Percentiles rank a stretch among this genome's conserved stretches.
Conservation (phyloP, 192 early-diverging fungal species). For the Piromyces finnis region DNA sequence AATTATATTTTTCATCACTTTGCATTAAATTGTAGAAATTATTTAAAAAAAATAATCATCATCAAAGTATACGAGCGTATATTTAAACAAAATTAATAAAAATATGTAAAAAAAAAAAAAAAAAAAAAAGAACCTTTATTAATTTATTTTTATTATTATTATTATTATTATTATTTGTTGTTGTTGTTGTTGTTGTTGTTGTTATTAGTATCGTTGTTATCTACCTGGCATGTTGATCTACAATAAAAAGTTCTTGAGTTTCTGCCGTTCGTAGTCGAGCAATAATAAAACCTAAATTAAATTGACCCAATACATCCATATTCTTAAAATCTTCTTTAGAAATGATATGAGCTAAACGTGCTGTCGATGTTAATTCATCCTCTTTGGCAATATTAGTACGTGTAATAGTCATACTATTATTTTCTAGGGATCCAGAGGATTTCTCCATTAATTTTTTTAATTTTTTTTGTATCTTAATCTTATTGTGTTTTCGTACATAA, state of each 20-base stretch:
- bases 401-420: constrained; percentile 13
- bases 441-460: background rate
- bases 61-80: no score
- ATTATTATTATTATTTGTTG: no score
- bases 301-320: constrained; percentile 86
- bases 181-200: no score
- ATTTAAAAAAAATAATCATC: no score
- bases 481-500: background rate
- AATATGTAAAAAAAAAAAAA: no score
- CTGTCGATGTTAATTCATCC: constrained; percentile 3
- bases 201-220: background rate
- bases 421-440: background rate
- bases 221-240: constrained; percentile 89
- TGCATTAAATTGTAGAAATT: no score
- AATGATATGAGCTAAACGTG: constrained; percentile 28
- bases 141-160: no score
- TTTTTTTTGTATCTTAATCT: no score
- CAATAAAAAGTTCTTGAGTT: constrained; percentile 64
- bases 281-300: constrained; percentile 93
- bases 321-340: constrained; percentile 57
- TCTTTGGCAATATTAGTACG: constrained; percentile 24
- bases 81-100: no score
- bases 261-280: constrained; percentile 14
- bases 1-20: constrained; percentile 92
- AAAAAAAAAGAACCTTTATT: no score